Percentiles rank a stretch among this genome's conserved stretches.
These are phyloP conservation scores for Annulohypoxylon stygium DNA, from an alignment of 495 filamentous ascomycete species.

Conservation along the genomic window DNA sequence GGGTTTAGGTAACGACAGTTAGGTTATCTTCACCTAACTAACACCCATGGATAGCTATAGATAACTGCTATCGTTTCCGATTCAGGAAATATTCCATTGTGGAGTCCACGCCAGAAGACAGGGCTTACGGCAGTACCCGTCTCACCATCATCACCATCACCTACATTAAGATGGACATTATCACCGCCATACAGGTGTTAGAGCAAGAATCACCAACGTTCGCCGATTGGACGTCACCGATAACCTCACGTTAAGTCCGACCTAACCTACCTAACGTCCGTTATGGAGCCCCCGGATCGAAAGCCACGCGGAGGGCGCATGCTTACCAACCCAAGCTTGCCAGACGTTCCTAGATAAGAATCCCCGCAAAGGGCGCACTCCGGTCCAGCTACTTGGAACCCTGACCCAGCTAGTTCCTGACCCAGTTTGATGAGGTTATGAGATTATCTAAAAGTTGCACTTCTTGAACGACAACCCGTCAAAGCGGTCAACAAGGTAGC, in stretches of 20 bases:
- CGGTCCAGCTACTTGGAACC: background rate
- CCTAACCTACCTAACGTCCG: background rate
- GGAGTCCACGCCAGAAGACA: constrained; percentile 11
- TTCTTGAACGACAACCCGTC: constrained; percentile 9
- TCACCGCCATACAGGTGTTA: constrained; percentile 14
- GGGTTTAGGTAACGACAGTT: constrained; percentile 15
- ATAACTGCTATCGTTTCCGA: constrained; percentile 14
- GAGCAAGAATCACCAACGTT: constrained; percentile 2
- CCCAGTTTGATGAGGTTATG: constrained; percentile 1
- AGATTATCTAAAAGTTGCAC: background rate
- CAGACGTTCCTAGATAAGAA: constrained; percentile 20
- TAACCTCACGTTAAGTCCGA: constrained; percentile 5
- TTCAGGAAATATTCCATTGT: constrained; percentile 11
- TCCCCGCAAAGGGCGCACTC: constrained; percentile 28
- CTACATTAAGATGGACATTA: constrained; percentile 2
- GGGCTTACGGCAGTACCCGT: constrained; percentile 22
- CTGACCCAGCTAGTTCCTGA: constrained; percentile 29
- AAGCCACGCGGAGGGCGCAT: constrained; percentile 34
- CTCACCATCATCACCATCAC: background rate
- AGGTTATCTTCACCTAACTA: constrained; percentile 20
- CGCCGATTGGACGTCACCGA: constrained; percentile 14
- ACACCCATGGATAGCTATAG: background rate
- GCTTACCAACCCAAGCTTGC: constrained; percentile 14
- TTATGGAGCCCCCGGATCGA: constrained; percentile 8
- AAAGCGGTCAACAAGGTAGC: constrained; percentile 12